These are phyloP conservation scores for Collybia sordida DNA, from an alignment of 768 basidiomycete species.

Conservation along the genomic window DNA sequence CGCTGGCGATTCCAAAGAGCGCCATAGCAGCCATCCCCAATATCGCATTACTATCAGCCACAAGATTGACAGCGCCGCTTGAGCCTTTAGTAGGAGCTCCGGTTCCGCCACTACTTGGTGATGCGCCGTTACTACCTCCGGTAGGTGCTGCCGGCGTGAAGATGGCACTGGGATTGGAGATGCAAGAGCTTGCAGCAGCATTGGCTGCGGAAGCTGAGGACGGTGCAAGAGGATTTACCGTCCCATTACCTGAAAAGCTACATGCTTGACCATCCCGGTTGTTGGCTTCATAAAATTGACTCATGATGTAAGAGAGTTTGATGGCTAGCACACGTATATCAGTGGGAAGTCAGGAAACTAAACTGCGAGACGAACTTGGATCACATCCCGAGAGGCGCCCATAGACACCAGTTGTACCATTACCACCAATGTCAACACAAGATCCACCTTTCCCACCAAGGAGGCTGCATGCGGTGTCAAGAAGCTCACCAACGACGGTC, in stretches of 20 bases:
- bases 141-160: slow-evolving; percentile 55
- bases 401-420: slow-evolving; percentile 76
- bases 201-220: slow-evolving; percentile 46
- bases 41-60: slow-evolving; percentile 30
- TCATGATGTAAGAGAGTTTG: slow-evolving; percentile 84
- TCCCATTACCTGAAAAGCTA: slow-evolving; percentile 83
- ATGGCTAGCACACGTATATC: slow-evolving; percentile 43
- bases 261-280: slow-evolving; percentile 63
- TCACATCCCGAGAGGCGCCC: slow-evolving; percentile 78
- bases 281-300: slow-evolving; percentile 67
- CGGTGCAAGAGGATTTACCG: slow-evolving; percentile 59
- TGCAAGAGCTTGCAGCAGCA: slow-evolving; percentile 64
- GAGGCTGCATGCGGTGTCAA: slow-evolving; percentile 74
- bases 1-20: slow-evolving; percentile 37
- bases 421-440: slow-evolving; percentile 69
- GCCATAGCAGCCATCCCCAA: slow-evolving; percentile 34
- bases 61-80: slow-evolving; percentile 18
- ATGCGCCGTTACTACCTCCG: slow-evolving; percentile 19
- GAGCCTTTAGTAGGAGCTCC: slow-evolving; percentile 17
- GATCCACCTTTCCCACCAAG: slow-evolving; percentile 59
- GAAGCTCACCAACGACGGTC: slow-evolving; percentile 56
- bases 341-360: slow-evolving; percentile 2
- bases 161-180: slow-evolving; percentile 61
- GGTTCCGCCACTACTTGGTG: slow-evolving; percentile 14
- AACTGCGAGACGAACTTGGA: slow-evolving; percentile 52